Base-by-base conservation (phyloP, 306 rosid species). In the Leucaena leucocephala region DNA sequence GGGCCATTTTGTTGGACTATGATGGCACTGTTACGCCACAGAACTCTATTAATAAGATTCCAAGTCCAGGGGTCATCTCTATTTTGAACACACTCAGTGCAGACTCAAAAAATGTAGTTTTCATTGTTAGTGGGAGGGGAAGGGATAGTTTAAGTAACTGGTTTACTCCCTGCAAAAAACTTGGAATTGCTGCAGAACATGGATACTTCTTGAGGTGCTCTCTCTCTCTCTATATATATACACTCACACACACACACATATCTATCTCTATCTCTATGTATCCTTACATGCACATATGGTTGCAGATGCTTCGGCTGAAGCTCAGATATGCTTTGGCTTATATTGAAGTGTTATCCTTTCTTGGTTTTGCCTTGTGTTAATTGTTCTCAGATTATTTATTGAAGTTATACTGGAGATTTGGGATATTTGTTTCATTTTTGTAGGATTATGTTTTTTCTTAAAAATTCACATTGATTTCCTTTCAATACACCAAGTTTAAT, bases 1-100 rank as follows among this genome's bases (percentile, higher is more conserved):
- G 94, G 83, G 93, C 91, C 83, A 88, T 92, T 84, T 83, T 92
- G 78, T 87, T 92, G 84, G 97, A 92, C 78, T 92, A 92, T 59
- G 95, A 92, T 78, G 97, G 97, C 74, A 92, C 93, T 68, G 89
- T 92, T 78, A 88, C 88, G 93, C 95, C 93, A 16, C 94, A 92
- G 71, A 84, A 90, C 80, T 90, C 91, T 76, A 84, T 88, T 67
- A 82, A 88, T 78, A 90, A 88, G 82, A 81, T 87, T 54, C 97
- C 97, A 7, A 87, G 91, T 79, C 67, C 65, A 69, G 87, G 86
- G 85, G 97, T 92, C 62, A 81, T 92, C 83, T 79, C 91, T 71
- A 66, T 90, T 76, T 82, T 90, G 85, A 86, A 87, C 68, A 68
- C 78, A 40, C 88, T 92, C 19, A 81, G 90, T 87, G 87, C 81